A percentile compares a stretch with the other conserved stretches of the same genome.
Evolutionary conservation across 2,329 filamentous ascomycete genomes (phyloP).

Genomic region (Penicillium sp.): DNA sequence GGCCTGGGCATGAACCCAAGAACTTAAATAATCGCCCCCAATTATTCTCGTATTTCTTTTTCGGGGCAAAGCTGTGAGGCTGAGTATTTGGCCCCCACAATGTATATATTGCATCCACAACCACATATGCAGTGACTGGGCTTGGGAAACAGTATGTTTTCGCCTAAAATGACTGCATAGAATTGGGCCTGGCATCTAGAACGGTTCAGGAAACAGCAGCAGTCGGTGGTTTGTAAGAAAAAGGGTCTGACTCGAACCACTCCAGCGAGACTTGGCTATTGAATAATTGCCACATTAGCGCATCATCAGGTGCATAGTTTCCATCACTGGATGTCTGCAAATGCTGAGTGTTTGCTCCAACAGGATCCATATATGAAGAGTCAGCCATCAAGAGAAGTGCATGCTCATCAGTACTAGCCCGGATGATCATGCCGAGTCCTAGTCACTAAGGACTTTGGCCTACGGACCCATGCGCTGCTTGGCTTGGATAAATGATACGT

Average conservation of each 20-base stretch:
- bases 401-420: not conserved
- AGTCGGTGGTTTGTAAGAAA: not conserved
- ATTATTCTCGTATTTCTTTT: not conserved
- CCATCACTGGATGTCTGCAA: not conserved
- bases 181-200: not conserved
- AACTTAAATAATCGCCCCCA: not conserved
- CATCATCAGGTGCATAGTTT: conserved; percentile 9
- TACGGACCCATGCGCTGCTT: conserved; percentile 6
- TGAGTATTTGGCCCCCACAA: not conserved
- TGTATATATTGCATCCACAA: not conserved
- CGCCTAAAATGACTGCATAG: not conserved
- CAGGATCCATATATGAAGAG: not conserved
- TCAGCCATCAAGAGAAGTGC: not conserved
- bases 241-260: conserved; percentile 14
- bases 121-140: not conserved
- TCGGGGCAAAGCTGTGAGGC: not conserved
- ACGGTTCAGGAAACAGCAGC: no score
- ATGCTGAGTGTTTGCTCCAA: not conserved
- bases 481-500: conserved; percentile 11
- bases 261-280: conserved; percentile 23
- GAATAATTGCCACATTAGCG: conserved; percentile 24
- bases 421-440: not conserved
- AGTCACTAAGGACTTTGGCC: conserved; percentile 3
- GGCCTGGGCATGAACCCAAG: not conserved
- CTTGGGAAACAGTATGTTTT: not conserved